A percentile compares a stretch with the other conserved stretches of the same genome.
Evolutionary conservation across 1,139 yeast genomes (phyloP).

Genomic region (Kodamaea derodonti): DNA sequence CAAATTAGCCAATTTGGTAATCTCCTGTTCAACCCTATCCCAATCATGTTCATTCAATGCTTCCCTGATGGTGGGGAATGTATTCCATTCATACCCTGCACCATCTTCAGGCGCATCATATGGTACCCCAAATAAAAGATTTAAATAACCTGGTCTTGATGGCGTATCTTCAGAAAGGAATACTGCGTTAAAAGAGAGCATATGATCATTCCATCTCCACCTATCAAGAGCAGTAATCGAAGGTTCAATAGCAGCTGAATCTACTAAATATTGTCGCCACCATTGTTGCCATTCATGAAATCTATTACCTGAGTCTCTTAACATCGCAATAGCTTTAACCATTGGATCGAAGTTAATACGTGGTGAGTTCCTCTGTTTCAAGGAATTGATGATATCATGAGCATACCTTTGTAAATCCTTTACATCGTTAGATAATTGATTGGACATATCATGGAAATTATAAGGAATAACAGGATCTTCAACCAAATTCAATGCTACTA

Average conservation of each 20-base stretch:
- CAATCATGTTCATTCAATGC: slow-evolving; percentile 48
- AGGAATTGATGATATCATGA: slow-evolving; percentile 15
- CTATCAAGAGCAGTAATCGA: slow-evolving; percentile 66
- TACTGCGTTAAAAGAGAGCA: slow-evolving; percentile 54
- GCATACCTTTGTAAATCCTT: slow-evolving; percentile 49
- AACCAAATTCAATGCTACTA: slow-evolving; percentile 50
- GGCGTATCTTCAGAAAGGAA: slow-evolving; percentile 33
- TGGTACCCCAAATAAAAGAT: slow-evolving; percentile 69
- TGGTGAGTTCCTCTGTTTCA: slow-evolving; percentile 14
- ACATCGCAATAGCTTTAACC: slow-evolving; percentile 19
- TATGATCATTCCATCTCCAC: slow-evolving; percentile 74
- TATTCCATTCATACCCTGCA: slow-evolving; percentile 49
- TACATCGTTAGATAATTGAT: slow-evolving; percentile 39
- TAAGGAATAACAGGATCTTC: slow-evolving; percentile 80
- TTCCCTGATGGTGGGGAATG: slow-evolving; percentile 77
- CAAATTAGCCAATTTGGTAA: slow-evolving; percentile 43
- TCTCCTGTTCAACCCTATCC: slow-evolving; percentile 53
- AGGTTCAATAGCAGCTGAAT: slow-evolving; percentile 55
- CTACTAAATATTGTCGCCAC: slow-evolving; percentile 46
- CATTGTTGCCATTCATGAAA: slow-evolving; percentile 46
- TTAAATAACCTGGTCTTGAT: slow-evolving; percentile 63
- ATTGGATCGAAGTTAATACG: slow-evolving; percentile 27
- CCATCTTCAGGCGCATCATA: slow-evolving; percentile 43
- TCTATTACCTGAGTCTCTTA: slow-evolving; percentile 21
- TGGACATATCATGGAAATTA: slow-evolving; percentile 49